A percentile compares a stretch with the other conserved stretches of the same genome.
Conservation (phyloP, 108 stramenopile species). For the Skeletonema menzelii region DNA sequence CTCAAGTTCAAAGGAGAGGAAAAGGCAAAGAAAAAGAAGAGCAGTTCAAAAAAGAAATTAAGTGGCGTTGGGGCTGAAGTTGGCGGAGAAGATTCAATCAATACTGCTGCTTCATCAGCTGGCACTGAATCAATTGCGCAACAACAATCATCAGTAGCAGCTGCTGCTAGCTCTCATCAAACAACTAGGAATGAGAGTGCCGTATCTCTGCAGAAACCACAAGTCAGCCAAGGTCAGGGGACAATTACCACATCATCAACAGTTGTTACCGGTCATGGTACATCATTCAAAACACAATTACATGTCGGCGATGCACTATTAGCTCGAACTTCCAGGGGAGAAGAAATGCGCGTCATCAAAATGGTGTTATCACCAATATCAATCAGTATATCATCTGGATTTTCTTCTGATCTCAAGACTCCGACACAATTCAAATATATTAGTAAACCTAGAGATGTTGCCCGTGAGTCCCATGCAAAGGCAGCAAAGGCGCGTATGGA, state of each 20-base stretch:
- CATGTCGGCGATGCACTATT: conserved; percentile 70
- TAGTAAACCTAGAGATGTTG: conserved; percentile 60
- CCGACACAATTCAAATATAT: conserved; percentile 63
- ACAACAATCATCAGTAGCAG: not conserved
- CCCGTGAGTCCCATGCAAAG: conserved; percentile 39
- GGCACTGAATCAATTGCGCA: not conserved
- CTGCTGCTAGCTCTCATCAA: not conserved
- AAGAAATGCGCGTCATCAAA: conserved; percentile 79
- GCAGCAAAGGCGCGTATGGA: conserved; percentile 33
- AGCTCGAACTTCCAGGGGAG: conserved; percentile 16
- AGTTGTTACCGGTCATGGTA: conserved; percentile 71
- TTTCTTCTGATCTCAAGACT: conserved; percentile 50
- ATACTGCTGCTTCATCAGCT: not conserved
- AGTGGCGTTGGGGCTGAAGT: not conserved
- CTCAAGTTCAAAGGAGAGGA: conserved; percentile 82
- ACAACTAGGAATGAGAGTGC: not conserved
- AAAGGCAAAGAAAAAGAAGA: conserved; percentile 62
- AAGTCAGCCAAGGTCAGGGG: conserved; percentile 58
- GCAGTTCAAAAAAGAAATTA: conserved; percentile 32
- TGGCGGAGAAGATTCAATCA: not conserved
- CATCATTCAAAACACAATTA: conserved; percentile 62
- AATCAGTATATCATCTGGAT: conserved; percentile 63
- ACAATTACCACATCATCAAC: conserved; percentile 76
- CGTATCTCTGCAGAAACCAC: conserved; percentile 22
- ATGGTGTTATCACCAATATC: conserved; percentile 75